Evolutionary conservation across 148 eudicot species (phyloP), one percentile per base, ranked within the genome.

Genomic region (Cornus kousa): DNA sequence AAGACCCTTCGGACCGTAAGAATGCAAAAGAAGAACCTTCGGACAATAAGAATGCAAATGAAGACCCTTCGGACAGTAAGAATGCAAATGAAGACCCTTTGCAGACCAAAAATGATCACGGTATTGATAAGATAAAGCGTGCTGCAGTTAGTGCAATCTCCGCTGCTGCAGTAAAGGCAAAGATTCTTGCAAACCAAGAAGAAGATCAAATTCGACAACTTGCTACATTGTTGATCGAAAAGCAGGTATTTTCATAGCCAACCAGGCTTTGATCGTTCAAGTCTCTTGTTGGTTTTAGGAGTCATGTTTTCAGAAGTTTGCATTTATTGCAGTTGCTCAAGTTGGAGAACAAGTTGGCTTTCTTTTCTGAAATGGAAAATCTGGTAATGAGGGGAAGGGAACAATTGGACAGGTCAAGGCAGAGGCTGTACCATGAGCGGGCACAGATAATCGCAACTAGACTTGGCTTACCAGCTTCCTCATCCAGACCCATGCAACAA

Each of bases 151-250:
- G 98, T 65, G 92, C 98, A 60, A 72, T 96, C 37, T 90, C 98
- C 17, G 97, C 98, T 68, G 99, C 98, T 72, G 98, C 97, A 53
- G 93, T 94, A 85, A 96, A 96, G 84, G 97, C 99, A 72, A 96
- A 94, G 84, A 82, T 90, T 83, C 95, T 96, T 64, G 98, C 94
- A n/a, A 82, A 89, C 74, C 94, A 96, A 72, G 99, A 96, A 84
- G 99, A 96, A 87, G 95, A 92, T 46, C 95, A 92, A 81, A 88
- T 93, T 31, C 90, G 82, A 79, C 95, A 89, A 82, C 91, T 96
- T 74, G 88, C 99, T 43, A 79, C 95, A 23, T 68, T 86, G 50
- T 77, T 96, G 82, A 87, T 96, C 57, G 99, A 96, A 62, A 94
- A 92, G 77, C 99, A 96, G 99, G 99, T 93, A 87, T 57, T 69